These are phyloP conservation scores for Friedmanniomyces endolithicus DNA, from an alignment of 495 filamentous ascomycete genomes.

Conservation along the genomic window DNA sequence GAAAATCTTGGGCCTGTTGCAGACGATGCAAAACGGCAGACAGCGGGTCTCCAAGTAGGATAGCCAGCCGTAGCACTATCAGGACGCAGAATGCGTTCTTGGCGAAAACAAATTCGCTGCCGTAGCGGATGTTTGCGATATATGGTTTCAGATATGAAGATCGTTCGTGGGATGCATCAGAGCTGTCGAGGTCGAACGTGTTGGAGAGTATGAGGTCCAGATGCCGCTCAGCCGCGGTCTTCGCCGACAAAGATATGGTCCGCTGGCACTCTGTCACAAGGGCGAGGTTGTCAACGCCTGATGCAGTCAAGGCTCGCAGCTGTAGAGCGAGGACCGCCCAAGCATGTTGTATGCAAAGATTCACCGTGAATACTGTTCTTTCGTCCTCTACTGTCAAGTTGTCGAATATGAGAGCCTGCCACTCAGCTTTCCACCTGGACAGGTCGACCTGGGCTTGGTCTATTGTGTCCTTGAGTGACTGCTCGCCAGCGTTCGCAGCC, in stretches of 20 bases:
- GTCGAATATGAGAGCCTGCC: constrained; percentile 1
- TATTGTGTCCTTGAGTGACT: not conserved
- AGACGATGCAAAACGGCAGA: constrained; percentile 34
- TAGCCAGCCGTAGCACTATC: constrained; percentile 39
- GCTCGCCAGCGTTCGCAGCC: not conserved
- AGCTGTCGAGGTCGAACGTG: constrained; percentile 31
- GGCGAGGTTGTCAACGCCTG: constrained; percentile 21
- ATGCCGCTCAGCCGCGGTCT: constrained; percentile 38
- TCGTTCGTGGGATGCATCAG: not conserved
- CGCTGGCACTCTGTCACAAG: constrained; percentile 37
- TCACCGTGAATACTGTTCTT: constrained; percentile 8
- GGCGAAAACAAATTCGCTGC: constrained; percentile 46
- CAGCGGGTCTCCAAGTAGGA: constrained; percentile 34
- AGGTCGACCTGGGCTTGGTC: constrained; percentile 10
- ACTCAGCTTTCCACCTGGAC: constrained; percentile 17
- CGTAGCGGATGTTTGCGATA: constrained; percentile 38
- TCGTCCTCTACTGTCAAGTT: not conserved
- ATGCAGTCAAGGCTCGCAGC: constrained; percentile 13
- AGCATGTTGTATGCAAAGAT: constrained; percentile 20
- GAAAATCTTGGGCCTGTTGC: constrained; percentile 33
- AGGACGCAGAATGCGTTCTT: constrained; percentile 44
- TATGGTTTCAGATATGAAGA: constrained; percentile 23
- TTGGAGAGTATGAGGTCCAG: constrained; percentile 28
- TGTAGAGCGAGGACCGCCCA: constrained; percentile 19
- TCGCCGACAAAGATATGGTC: constrained; percentile 37